phyloP scores from a whole-genome alignment of 257 asterid genomes.

The Nicotiana benthamiana region DNA sequence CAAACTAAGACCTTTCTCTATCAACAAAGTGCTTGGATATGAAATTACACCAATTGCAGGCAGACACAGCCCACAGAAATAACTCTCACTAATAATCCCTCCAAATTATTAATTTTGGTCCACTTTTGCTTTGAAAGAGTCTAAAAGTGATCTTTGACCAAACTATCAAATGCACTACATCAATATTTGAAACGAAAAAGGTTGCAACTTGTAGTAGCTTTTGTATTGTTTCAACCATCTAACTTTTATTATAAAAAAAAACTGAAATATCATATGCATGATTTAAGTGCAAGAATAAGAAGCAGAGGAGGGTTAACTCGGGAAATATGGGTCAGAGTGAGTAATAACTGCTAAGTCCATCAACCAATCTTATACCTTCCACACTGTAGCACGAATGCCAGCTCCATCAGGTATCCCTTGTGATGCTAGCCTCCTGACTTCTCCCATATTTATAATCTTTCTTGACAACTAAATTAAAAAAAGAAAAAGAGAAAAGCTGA shows the following conservation, averaged over 20 bases:
- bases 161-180: not conserved
- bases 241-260: not conserved
- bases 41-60: not conserved
- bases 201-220: not conserved
- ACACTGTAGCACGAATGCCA: slow-evolving; percentile 78
- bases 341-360: not conserved
- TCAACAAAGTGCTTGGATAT: not conserved
- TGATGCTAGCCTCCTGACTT: slow-evolving; percentile 69
- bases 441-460: slow-evolving; percentile 75
- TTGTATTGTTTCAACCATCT: not conserved
- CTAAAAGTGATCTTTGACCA: not conserved
- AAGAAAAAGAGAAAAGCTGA: not conserved
- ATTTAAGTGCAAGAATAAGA: not conserved
- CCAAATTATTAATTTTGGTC: not conserved
- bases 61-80: not conserved
- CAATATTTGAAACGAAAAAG: not conserved
- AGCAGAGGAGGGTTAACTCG: not conserved
- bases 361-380: slow-evolving; percentile 60
- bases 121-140: not conserved
- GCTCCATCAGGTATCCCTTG: slow-evolving; percentile 88
- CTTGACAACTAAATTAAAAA: slow-evolving; percentile 48
- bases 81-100: not conserved
- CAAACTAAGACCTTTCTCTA: not conserved
- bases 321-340: not conserved
- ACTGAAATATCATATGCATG: not conserved